A percentile compares a stretch with the other conserved stretches of the same genome.
Evolutionary conservation across 2,329 filamentous ascomycete genomes (phyloP).

Genomic region (Ustulina deusta): DNA sequence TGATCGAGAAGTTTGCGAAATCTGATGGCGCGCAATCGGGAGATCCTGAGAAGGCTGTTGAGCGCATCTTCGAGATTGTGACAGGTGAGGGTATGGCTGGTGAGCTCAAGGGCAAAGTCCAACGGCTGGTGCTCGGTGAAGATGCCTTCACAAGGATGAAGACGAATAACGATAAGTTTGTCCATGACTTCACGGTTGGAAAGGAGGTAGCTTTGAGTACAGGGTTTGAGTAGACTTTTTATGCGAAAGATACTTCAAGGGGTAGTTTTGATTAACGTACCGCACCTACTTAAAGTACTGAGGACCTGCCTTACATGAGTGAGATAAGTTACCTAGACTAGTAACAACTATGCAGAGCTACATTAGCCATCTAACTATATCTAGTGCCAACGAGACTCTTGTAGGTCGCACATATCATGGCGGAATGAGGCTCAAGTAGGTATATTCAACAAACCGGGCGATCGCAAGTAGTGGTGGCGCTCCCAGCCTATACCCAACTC

Average conservation of each 20-base stretch:
- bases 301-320: too few species aligned
- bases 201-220: constrained; percentile 44
- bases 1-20: constrained; percentile 35
- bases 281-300: background rate
- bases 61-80: constrained; percentile 55
- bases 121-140: constrained; percentile 54
- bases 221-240: constrained; percentile 26
- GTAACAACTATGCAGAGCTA: too few species aligned
- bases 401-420: too few species aligned
- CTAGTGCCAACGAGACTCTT: too few species aligned
- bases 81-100: constrained; percentile 51
- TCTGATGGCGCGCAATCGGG: constrained; percentile 46
- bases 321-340: too few species aligned
- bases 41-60: constrained; percentile 53
- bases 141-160: constrained; percentile 48
- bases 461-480: too few species aligned
- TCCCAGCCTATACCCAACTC: too few species aligned
- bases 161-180: constrained; percentile 41
- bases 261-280: background rate
- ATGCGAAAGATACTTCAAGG: background rate
- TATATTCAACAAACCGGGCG: too few species aligned
- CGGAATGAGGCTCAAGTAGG: too few species aligned
- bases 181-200: constrained; percentile 40
- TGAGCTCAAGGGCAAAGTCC: constrained; percentile 50
- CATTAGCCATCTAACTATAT: too few species aligned